A percentile compares a stretch with the other conserved stretches of the same genome.
Evolutionary conservation across 1,284 basidiomycete species (phyloP).

Genomic region (Ustilago tritici): DNA sequence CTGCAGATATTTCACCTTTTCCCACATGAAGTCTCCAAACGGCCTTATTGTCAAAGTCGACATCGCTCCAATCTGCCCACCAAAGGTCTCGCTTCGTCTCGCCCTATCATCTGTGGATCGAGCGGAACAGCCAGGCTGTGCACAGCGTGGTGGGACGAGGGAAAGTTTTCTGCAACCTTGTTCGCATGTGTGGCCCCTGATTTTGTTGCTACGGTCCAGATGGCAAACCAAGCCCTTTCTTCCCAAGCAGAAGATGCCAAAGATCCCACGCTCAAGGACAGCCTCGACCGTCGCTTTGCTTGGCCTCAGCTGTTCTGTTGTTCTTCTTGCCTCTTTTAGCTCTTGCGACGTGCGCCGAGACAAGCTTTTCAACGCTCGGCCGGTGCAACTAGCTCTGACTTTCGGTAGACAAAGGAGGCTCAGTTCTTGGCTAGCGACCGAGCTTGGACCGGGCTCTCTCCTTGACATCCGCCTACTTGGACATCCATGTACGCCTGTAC

Average conservation of each 20-base stretch:
- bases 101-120: slow-evolving; percentile 5
- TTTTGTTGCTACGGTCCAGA: neutral
- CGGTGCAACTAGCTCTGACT: slow-evolving; percentile 24
- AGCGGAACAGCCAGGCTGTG: slow-evolving; percentile 14
- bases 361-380: slow-evolving; percentile 1
- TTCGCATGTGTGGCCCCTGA: slow-evolving; percentile 1
- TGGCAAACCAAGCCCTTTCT: slow-evolving; percentile 14
- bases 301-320: neutral
- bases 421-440: slow-evolving; percentile 30
- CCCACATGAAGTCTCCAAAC: slow-evolving; percentile 4
- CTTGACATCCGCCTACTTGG: slow-evolving; percentile 6
- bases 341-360: neutral
- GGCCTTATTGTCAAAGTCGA: neutral
- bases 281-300: slow-evolving; percentile 21
- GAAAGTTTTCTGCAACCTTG: slow-evolving; percentile 12
- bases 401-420: slow-evolving; percentile 11
- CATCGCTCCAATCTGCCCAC: neutral
- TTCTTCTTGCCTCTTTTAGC: neutral
- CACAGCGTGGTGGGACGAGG: slow-evolving; percentile 17
- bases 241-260: slow-evolving; percentile 8
- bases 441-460: slow-evolving; percentile 28
- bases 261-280: slow-evolving; percentile 19
- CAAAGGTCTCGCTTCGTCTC: neutral
- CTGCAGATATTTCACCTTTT: slow-evolving; percentile 1
- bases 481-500: neutral